A percentile compares a stretch with the other conserved stretches of the same genome.
Evolutionary conservation across 495 filamentous ascomycete genomes (phyloP).

Genomic region (Xylaria flabelliformis): DNA sequence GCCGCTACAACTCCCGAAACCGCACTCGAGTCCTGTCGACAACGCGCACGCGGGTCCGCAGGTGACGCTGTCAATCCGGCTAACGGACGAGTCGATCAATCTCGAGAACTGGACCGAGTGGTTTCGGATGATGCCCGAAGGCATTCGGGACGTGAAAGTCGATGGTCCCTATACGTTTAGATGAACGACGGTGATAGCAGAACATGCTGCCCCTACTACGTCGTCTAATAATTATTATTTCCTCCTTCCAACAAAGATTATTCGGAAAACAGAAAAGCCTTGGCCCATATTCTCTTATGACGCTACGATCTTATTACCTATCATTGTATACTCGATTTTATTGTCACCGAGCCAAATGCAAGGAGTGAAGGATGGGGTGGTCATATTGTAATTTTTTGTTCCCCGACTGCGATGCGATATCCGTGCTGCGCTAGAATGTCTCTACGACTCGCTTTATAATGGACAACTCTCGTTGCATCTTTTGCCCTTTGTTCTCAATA

Average conservation of each 20-base stretch:
- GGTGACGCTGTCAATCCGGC: slow-evolving; percentile 51
- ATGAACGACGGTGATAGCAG: slow-evolving; percentile 37
- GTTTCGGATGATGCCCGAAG: slow-evolving; percentile 57
- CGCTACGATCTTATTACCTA: slow-evolving; percentile 17
- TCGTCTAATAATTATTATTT: slow-evolving; percentile 12
- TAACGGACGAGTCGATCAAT: slow-evolving; percentile 49
- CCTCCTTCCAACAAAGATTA: neutral
- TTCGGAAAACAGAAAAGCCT: slow-evolving; percentile 11
- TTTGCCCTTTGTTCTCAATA: slow-evolving; percentile 11
- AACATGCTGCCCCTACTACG: slow-evolving; percentile 13
- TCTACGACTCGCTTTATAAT: slow-evolving; percentile 20
- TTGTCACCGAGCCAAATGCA: slow-evolving; percentile 3
- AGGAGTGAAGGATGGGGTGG: slow-evolving; percentile 8
- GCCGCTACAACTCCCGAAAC: slow-evolving; percentile 45
- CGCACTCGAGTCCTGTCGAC: slow-evolving; percentile 28
- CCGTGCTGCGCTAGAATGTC: slow-evolving; percentile 21
- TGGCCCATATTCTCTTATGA: slow-evolving; percentile 15
- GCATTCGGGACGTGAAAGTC: slow-evolving; percentile 54
- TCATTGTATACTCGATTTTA: slow-evolving; percentile 19
- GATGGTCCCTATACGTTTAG: slow-evolving; percentile 57
- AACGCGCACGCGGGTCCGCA: slow-evolving; percentile 43
- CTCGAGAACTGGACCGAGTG: slow-evolving; percentile 56
- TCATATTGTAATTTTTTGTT: slow-evolving; percentile 8
- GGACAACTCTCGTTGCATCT: slow-evolving; percentile 18
- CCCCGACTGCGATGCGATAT: slow-evolving; percentile 18